Percentiles rank a stretch among this genome's conserved stretches.
Conservation (phyloP, 441 rosid genomes). For the Euphorbia corollata region DNA sequence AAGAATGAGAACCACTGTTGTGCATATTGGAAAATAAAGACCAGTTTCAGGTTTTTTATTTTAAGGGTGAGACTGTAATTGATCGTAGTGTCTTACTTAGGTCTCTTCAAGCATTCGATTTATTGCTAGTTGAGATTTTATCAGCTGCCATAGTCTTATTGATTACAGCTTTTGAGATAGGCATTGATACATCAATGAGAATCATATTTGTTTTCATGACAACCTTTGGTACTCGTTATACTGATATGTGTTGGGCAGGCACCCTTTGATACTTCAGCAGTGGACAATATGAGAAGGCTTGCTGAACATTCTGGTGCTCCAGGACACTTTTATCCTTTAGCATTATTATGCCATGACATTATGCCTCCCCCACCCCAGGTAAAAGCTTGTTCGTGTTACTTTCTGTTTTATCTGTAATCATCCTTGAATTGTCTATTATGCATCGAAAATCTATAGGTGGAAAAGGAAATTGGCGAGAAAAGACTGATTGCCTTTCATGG, state of each 20-base stretch:
- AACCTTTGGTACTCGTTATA: conserved; percentile 21
- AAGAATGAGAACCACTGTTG: neutral
- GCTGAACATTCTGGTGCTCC: conserved; percentile 76
- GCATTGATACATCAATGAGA: conserved; percentile 1
- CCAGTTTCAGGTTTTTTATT: neutral
- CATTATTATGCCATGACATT: conserved; percentile 72
- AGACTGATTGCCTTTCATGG: conserved; percentile 66
- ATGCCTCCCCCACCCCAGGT: conserved; percentile 93
- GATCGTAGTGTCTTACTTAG: neutral
- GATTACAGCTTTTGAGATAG: neutral
- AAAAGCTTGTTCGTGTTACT: conserved; percentile 12
- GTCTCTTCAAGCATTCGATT: neutral
- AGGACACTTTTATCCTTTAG: conserved; percentile 76
- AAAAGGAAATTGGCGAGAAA: conserved; percentile 90
- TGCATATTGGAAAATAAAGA: neutral
- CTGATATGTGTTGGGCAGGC: conserved; percentile 61
- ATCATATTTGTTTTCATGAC: conserved; percentile 14
- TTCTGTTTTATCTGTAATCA: neutral
- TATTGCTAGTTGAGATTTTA: neutral
- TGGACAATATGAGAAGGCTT: conserved; percentile 93
- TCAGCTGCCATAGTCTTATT: neutral
- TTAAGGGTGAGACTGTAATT: neutral
- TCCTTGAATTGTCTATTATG: conserved; percentile 14
- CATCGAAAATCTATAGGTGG: conserved; percentile 49
- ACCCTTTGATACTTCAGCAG: conserved; percentile 79